Conservation (phyloP, 129 eudicot species). For the Flaveria robusta region DNA sequence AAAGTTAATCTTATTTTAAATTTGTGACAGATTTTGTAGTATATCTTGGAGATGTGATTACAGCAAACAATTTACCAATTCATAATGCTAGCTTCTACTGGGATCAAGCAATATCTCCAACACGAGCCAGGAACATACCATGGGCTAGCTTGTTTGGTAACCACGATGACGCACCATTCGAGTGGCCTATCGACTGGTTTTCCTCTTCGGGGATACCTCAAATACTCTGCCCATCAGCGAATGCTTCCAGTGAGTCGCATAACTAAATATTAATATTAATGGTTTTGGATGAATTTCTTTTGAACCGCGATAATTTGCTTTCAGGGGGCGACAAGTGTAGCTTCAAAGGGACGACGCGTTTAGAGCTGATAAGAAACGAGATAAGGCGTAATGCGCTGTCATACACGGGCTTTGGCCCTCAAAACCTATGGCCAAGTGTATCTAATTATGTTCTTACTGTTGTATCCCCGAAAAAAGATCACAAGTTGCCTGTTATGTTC, state of each 20-base stretch:
- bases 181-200: constrained; percentile 96
- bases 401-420: constrained; percentile 65
- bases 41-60: constrained; percentile 91
- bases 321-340: constrained; percentile 60
- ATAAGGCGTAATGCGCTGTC: constrained; percentile 44
- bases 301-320: neutral
- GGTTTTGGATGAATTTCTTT: constrained; percentile 1
- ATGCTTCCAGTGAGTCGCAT: constrained; percentile 36
- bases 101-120: constrained; percentile 84
- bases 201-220: constrained; percentile 69
- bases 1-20: neutral
- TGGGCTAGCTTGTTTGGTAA: constrained; percentile 90
- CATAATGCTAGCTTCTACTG: constrained; percentile 83
- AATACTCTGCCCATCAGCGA: constrained; percentile 49
- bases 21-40: constrained; percentile 73
- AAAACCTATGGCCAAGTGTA: constrained; percentile 82
- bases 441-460: constrained; percentile 75
- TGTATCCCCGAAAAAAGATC: constrained; percentile 47
- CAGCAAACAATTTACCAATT: constrained; percentile 85
- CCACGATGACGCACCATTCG: constrained; percentile 91
- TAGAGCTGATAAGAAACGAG: constrained; percentile 75
- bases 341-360: constrained; percentile 78
- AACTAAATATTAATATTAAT: neutral
- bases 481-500: constrained; percentile 42
- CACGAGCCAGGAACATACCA: constrained; percentile 75